Percentiles rank a stretch among this genome's conserved stretches.
Conservation (phyloP, 345 rosid species). For the Boechera divaricarpa region DNA sequence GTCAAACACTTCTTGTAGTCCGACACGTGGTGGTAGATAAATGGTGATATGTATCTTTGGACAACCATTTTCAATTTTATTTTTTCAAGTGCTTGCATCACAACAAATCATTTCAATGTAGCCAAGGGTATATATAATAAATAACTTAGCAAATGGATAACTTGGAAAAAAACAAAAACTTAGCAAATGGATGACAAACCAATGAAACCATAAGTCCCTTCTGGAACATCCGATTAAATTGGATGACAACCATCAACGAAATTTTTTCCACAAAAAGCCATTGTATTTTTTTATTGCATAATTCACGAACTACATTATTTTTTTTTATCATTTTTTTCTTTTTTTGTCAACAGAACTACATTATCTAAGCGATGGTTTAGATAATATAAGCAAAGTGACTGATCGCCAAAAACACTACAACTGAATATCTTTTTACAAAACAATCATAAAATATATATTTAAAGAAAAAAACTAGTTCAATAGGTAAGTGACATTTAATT, state of each 20-base stretch:
- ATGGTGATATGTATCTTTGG: not conserved
- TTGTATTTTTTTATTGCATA: not conserved
- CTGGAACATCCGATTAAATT: not conserved
- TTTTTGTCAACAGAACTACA: no score
- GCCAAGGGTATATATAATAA: not conserved
- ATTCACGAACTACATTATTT: not conserved
- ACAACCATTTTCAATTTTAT: not conserved
- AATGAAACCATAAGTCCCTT: not conserved
- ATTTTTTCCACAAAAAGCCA: not conserved
- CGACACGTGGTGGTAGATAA: not conserved
- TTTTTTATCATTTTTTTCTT: no score
- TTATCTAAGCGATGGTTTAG: no score
- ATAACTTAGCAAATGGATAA: not conserved
- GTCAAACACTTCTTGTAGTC: not conserved
- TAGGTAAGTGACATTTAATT: no score
- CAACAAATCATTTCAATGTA: not conserved
- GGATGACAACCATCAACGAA: slow-evolving; percentile 16
- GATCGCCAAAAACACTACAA: no score
- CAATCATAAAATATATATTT: no score
- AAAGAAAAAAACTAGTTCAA: no score
- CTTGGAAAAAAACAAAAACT: no score
- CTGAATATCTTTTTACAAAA: no score
- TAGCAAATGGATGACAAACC: not conserved
- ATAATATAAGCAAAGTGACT: no score
- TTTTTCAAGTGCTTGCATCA: slow-evolving; percentile 2